Base-by-base conservation (phyloP, 2,329 filamentous ascomycete genomes). In the Aspergillus brunneoviolaceus region DNA sequence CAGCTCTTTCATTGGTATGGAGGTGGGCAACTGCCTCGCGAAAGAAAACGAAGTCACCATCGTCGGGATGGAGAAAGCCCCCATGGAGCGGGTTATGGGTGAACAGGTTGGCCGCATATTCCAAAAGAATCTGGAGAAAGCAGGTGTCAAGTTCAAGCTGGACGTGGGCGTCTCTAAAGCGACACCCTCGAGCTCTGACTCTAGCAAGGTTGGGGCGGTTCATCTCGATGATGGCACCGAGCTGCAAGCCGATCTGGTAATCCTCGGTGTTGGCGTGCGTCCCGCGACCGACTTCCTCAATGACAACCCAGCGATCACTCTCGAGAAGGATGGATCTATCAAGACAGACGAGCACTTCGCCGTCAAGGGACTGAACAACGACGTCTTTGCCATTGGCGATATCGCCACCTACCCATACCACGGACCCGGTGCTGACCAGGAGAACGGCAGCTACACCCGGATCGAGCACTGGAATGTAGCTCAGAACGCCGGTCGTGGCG, bases 391-490 rank as follows among this genome's bases (percentile, higher is more conserved):
- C 14, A 87, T 99, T 62, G 94, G 94, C 55, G 95, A 99, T 74
- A 98, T 99, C 63, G 93, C 95, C 12, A 93, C 90, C 0, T 97
- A 92, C 76, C 95, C 95, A 0, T 99, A 99, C 80, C 85, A 91
- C 74, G 95, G 95, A 1, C 95, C 95, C 0, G 92, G 91, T 25
- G 89, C 91, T 27, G 84, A 89, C 16, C 65, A 70, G n/a, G 64
- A 61, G 1, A 66, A 62, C 5, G 91, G 90, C 63, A 83, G 82
- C 49, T 83, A 84, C 19, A 86, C 89, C 0, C 89, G 95, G 64
- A 97, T 98, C 72, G 95, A 99, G 81, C 95, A 99, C 75, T 99
- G 95, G 95, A 94, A 97, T 77, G 95, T 99, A 2, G 95, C 95
- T 4, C 95, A 98, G 72, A 97, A 98, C 71, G 83, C 91, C 1